These are phyloP conservation scores for Saccharomyces hybrid DNA, from an alignment of 1,139 yeast species.

Conservation along the genomic window DNA sequence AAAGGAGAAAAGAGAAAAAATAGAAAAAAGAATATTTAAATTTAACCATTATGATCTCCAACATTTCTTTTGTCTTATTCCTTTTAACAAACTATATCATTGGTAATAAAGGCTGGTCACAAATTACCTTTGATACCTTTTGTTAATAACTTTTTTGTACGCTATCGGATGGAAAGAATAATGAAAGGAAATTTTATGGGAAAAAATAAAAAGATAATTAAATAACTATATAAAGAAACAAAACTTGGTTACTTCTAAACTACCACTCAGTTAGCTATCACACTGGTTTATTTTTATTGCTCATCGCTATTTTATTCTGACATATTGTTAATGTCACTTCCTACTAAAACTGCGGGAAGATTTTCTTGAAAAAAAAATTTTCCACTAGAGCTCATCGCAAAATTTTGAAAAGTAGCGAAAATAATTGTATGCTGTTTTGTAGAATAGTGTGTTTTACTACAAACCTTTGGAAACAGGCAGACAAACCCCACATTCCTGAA, in stretches of 20 bases:
- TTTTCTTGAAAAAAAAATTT: not conserved
- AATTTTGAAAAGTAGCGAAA: not conserved
- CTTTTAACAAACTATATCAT: not conserved
- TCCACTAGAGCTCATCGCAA: not conserved
- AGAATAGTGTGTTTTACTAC: not conserved
- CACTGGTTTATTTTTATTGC: not conserved
- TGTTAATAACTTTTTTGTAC: not conserved
- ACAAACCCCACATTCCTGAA: constrained; percentile 2
- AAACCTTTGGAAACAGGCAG: not conserved
- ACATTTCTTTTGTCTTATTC: not conserved
- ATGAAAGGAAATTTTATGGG: not conserved
- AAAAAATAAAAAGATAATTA: not conserved
- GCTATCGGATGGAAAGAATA: not conserved
- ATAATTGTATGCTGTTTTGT: not conserved
- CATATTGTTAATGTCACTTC: not conserved
- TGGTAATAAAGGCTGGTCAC: not conserved
- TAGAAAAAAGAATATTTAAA: not conserved
- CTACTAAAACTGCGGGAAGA: not conserved
- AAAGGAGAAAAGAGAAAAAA: not conserved
- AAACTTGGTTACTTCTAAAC: not conserved
- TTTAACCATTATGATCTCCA: not conserved
- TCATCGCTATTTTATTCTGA: not conserved
- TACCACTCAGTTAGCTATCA: not conserved
- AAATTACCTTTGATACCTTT: not conserved
- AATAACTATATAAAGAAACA: not conserved